Evolutionary conservation across 1,284 basidiomycete genomes (phyloP).

Genomic region (Salmacisia buchloeana): DNA sequence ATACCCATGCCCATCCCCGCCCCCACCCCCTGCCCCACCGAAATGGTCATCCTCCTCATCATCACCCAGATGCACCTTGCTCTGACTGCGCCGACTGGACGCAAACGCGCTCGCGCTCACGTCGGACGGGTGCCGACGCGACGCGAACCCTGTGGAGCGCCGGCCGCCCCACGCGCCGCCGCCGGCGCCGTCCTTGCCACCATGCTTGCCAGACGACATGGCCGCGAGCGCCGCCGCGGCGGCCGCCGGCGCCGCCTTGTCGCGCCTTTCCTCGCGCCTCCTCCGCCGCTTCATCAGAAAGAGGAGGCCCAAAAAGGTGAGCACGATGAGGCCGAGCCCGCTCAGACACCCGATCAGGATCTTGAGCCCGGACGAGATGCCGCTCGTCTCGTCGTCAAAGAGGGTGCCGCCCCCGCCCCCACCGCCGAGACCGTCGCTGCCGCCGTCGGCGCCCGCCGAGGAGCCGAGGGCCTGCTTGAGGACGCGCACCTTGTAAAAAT

Average conservation of each 20-base stretch:
- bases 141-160: neutral
- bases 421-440: too few species aligned
- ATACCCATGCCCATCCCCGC: too few species aligned
- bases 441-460: conserved; percentile 15
- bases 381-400: neutral
- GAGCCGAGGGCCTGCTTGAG: conserved; percentile 32
- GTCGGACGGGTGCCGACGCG: neutral
- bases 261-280: neutral
- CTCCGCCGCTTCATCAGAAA: conserved; percentile 13
- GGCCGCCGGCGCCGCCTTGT: neutral
- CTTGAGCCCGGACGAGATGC: conserved; percentile 22
- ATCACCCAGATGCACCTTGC: neutral
- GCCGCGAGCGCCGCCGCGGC: neutral
- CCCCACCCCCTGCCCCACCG: too few species aligned
- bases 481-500: conserved; percentile 39
- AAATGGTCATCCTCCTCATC: too few species aligned
- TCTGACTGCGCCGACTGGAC: neutral
- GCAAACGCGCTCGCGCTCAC: conserved; percentile 3
- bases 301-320: conserved; percentile 23
- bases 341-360: conserved; percentile 39
- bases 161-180: neutral
- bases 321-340: conserved; percentile 29
- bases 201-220: too few species aligned
- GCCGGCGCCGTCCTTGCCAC: neutral
- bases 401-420: too few species aligned